Evolutionary conservation across 345 rosid genomes (phyloP).

Genomic region (Hevea brasiliensis): DNA sequence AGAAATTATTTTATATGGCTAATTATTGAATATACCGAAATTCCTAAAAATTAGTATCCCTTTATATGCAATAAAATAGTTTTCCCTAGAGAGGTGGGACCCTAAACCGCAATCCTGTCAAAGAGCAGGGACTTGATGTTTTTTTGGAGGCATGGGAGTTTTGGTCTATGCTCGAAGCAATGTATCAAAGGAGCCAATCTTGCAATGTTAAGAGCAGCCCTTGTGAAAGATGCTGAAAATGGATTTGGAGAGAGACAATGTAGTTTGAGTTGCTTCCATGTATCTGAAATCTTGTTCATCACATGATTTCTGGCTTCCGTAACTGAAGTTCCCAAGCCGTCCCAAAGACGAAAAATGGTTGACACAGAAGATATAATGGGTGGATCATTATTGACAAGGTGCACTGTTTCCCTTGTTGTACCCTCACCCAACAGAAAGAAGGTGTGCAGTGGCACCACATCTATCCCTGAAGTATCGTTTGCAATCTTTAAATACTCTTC

Average conservation of each 20-base stretch:
- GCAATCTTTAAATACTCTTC: slow-evolving; percentile 53
- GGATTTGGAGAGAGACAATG: slow-evolving; percentile 39
- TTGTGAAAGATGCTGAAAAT: slow-evolving; percentile 34
- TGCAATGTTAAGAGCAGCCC: slow-evolving; percentile 41
- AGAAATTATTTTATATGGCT: no score
- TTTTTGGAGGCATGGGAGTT: slow-evolving; percentile 34
- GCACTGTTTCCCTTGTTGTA: slow-evolving; percentile 26
- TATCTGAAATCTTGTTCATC: slow-evolving; percentile 8
- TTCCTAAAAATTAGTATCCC: no score
- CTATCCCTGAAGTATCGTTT: slow-evolving; percentile 45
- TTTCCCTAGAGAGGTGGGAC: no score
- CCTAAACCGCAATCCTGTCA: no score
- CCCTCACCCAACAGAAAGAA: slow-evolving; percentile 46
- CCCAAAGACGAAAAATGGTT: slow-evolving; percentile 38
- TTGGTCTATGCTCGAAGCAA: slow-evolving; percentile 33
- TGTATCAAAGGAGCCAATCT: slow-evolving; percentile 53
- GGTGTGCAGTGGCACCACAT: slow-evolving; percentile 38
- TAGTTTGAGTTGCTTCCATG: slow-evolving; percentile 50
- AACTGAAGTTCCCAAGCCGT: slow-evolving; percentile 50
- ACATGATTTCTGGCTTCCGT: not conserved
- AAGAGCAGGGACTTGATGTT: slow-evolving; percentile 23
- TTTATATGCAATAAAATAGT: no score
- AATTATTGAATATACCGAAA: no score
- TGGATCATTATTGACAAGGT: slow-evolving; percentile 34
- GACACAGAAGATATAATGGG: slow-evolving; percentile 34